Evolutionary conservation across 192 early-diverging fungal genomes (phyloP).

Genomic region (Backusella sp.): DNA sequence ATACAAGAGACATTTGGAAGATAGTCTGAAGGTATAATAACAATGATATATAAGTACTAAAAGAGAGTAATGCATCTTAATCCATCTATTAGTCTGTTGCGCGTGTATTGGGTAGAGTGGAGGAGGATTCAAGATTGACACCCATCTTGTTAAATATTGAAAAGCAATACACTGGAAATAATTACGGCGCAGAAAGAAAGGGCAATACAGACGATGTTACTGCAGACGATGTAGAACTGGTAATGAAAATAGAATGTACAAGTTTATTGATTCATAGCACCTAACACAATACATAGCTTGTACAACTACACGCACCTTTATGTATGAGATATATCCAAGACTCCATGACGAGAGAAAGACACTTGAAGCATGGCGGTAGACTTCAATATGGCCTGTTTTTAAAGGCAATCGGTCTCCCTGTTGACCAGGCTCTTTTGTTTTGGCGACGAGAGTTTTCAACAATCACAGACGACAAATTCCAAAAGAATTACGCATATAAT

Average conservation of each 20-base stretch:
- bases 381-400: conserved; percentile 94
- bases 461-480: conserved; percentile 85
- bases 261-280: neutral
- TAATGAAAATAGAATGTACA: conserved; percentile 8
- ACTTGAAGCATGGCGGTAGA: conserved; percentile 85
- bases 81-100: conserved; percentile 56
- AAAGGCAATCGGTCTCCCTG: conserved; percentile 86
- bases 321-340: conserved; percentile 89
- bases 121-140: conserved; percentile 88
- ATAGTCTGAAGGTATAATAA: conserved; percentile 45
- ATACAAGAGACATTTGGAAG: conserved; percentile 64
- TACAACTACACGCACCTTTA: conserved; percentile 74
- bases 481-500: conserved; percentile 94
- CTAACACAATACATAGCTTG: conserved; percentile 33
- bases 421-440: conserved; percentile 90
- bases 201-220: conserved; percentile 47
- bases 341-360: conserved; percentile 68
- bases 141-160: conserved; percentile 87
- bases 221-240: conserved; percentile 65
- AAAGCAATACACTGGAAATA: conserved; percentile 73
- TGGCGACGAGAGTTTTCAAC: conserved; percentile 85
- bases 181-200: conserved; percentile 43
- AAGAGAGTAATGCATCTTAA: neutral
- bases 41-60: neutral
- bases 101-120: conserved; percentile 78